These are phyloP conservation scores for Macaranga tanarius DNA, from an alignment of 441 rosid species.

Conservation along the genomic window DNA sequence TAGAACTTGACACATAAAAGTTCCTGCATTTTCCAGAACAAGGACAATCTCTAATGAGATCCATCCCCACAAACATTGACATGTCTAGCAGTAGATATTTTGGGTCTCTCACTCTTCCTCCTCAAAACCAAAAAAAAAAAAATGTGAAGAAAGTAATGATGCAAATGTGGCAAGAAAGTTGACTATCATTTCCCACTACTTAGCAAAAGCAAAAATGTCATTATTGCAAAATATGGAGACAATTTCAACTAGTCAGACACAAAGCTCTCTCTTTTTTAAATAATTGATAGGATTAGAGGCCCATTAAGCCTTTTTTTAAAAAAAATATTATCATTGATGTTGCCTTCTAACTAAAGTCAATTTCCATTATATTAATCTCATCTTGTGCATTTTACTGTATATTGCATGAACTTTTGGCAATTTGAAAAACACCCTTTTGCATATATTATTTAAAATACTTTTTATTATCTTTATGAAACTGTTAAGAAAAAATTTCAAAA, in stretches of 20 bases:
- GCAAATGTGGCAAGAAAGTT: constrained; percentile 34
- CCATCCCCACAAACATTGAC: background rate
- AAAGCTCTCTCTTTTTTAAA: background rate
- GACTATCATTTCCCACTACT: constrained; percentile 38
- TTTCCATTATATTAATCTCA: constrained; percentile 9
- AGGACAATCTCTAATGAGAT: background rate
- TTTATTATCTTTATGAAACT: no score
- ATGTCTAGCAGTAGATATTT: background rate
- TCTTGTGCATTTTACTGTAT: background rate
- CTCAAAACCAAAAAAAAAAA: no score
- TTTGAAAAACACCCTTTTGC: background rate
- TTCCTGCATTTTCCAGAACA: background rate
- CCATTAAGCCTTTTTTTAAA: background rate
- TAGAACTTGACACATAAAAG: background rate
- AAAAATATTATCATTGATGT: constrained; percentile 32
- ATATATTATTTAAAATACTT: no score
- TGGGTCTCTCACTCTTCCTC: no score
- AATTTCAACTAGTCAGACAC: constrained; percentile 31
- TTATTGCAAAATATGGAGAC: constrained; percentile 33
- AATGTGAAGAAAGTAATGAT: constrained; percentile 28
- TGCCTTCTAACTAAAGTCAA: constrained; percentile 39
- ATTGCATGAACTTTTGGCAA: background rate
- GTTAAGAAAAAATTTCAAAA: background rate
- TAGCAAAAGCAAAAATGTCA: constrained; percentile 37
- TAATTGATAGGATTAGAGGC: constrained; percentile 24